Conservation (phyloP, 345 rosid genomes). For the Kernera saxatilis region DNA sequence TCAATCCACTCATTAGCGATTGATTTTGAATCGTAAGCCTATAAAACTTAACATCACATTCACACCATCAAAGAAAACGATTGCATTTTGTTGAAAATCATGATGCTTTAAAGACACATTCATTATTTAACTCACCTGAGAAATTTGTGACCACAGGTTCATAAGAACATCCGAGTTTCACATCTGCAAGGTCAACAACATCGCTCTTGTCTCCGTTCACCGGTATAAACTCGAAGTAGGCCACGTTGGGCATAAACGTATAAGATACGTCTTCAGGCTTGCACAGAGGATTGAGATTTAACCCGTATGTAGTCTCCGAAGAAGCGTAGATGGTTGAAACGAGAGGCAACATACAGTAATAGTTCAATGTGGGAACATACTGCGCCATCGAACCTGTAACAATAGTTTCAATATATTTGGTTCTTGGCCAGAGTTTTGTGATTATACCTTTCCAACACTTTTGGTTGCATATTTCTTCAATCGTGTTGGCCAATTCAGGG, state of each 20-base stretch:
- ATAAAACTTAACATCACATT: too few relatives aligned
- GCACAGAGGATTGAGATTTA: constrained; percentile 60
- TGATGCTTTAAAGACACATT: background rate
- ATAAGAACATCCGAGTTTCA: constrained; percentile 56
- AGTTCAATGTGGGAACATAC: constrained; percentile 61
- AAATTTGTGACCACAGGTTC: constrained; percentile 73
- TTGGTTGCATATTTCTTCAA: constrained; percentile 38
- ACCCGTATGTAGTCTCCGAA: constrained; percentile 66
- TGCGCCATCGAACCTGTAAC: constrained; percentile 88
- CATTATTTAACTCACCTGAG: constrained; percentile 36
- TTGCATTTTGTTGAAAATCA: too few relatives aligned
- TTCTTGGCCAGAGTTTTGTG: constrained; percentile 59
- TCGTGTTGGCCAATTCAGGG: constrained; percentile 36
- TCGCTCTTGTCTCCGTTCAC: constrained; percentile 37
- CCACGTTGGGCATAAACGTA: constrained; percentile 71
- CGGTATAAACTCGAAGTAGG: constrained; percentile 67
- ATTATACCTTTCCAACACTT: constrained; percentile 74
- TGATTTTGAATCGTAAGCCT: too few relatives aligned
- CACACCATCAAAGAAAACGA: too few relatives aligned
- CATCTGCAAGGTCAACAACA: constrained; percentile 53
- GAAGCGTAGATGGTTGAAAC: constrained; percentile 78
- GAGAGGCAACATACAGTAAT: constrained; percentile 50
- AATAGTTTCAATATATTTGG: constrained; percentile 72
- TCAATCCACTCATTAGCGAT: too few relatives aligned
- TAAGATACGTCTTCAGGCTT: constrained; percentile 68